Base-by-base conservation (phyloP, 2,329 filamentous ascomycete genomes). In the Hysterium pulicare region DNA sequence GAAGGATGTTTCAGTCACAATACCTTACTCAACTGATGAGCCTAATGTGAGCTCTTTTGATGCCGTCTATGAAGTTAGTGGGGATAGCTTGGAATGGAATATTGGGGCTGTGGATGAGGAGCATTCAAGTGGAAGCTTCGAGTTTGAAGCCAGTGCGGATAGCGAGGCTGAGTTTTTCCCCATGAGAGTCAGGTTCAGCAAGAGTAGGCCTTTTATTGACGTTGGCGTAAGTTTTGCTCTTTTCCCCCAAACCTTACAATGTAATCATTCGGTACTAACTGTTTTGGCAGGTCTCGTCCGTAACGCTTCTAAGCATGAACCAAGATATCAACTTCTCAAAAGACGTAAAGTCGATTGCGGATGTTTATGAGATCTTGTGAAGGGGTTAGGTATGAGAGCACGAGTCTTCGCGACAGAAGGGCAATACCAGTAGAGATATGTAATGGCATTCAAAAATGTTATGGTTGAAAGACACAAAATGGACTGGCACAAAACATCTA, bases 81-180 rank as follows among this genome's bases (percentile, higher is more conserved):
- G 90, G 20, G 91, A 97, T 66, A 88, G 83, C 64, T 70, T 98
- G 44, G 91, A 97, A 65, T 98, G 93, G 93, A 86, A 84, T 32
- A 87, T 98, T 57, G 91, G 93, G 47, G 79, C 82, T 4, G 83
- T 97, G 31, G 86, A 90, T 58, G 84, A 89, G 38, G 84, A 84
- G 44, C 95, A 93, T 64, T 72, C 83, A 15, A 90, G 76, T 31
- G 93, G 93, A 15, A 85, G 87, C 35, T 97, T 98, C 60, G 93
- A 98, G 67, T 97, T 98, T 54, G 93, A 97, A 69, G 89, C 90
- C 1, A 83, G 87, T 65, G 87, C 87, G 9, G 81, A 83, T 42
- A 87, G 90, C 53, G 93, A 97, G 64, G 84, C 88, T 43, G 90
- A 96, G 57, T 97, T 97, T 74, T 98, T 98, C 82, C 93, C 93